These are phyloP conservation scores for Lodderomyces orthopsilosis DNA, from an alignment of 1,139 yeast genomes.

Conservation along the genomic window DNA sequence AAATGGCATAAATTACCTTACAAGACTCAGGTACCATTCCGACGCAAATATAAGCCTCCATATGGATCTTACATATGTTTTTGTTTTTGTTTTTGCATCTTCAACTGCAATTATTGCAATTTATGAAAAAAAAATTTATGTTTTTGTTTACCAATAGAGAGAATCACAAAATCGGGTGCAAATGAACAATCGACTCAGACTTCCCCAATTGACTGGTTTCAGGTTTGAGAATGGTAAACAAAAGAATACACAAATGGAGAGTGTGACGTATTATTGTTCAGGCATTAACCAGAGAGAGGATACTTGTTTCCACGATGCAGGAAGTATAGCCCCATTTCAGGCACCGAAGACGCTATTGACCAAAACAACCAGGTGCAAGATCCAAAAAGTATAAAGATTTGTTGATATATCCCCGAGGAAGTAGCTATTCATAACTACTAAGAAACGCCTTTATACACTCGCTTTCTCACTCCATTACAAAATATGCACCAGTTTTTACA, in stretches of 20 bases:
- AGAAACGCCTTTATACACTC: neutral
- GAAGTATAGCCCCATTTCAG: neutral
- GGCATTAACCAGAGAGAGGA: neutral
- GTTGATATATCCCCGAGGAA: neutral
- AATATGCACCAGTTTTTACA: neutral
- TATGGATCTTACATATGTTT: too few relatives aligned
- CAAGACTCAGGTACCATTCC: too few relatives aligned
- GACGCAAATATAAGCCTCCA: too few relatives aligned
- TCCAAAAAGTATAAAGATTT: neutral
- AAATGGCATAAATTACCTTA: too few relatives aligned
- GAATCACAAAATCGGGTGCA: slow-evolving; percentile 1
- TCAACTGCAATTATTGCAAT: neutral
- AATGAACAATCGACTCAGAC: neutral
- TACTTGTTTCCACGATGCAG: neutral
- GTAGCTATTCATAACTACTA: too few relatives aligned
- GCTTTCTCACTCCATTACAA: neutral
- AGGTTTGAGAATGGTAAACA: slow-evolving; percentile 1
- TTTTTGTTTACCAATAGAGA: neutral
- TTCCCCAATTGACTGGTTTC: neutral
- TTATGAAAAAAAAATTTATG: neutral
- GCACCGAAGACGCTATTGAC: neutral
- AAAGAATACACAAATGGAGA: neutral
- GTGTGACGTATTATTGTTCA: neutral
- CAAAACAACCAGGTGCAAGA: neutral
- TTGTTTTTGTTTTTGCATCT: too few relatives aligned